A percentile compares a stretch with the other conserved stretches of the same genome.
phyloP scores from a whole-genome alignment of 1,139 yeast genomes.

The Hemisphaericaspora xylofermentans region DNA sequence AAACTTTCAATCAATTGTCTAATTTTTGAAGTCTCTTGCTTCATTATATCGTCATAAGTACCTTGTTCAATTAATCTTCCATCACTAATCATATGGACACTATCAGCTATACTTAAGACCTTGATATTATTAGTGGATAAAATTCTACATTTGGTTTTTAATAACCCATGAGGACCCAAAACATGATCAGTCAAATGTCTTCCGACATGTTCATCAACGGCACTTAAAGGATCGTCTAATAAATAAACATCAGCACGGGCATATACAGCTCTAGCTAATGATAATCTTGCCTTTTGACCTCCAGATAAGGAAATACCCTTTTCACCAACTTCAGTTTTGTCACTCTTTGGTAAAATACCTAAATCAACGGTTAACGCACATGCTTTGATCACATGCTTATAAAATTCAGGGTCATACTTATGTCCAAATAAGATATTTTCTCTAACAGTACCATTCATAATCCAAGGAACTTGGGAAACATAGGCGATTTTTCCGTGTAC shows the following conservation, averaged over 20 bases:
- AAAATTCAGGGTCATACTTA: slow-evolving; percentile 27
- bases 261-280: slow-evolving; percentile 41
- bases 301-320: slow-evolving; percentile 43
- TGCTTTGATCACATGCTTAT: slow-evolving; percentile 31
- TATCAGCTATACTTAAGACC: slow-evolving; percentile 76
- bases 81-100: slow-evolving; percentile 67
- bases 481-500: slow-evolving; percentile 84
- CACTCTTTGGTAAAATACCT: slow-evolving; percentile 36
- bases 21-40: slow-evolving; percentile 54
- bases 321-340: slow-evolving; percentile 41
- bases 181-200: slow-evolving; percentile 32
- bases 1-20: slow-evolving; percentile 69
- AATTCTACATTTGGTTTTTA: slow-evolving; percentile 72
- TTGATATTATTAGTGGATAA: slow-evolving; percentile 89
- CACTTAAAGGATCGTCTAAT: slow-evolving; percentile 36
- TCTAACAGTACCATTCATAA: slow-evolving; percentile 37
- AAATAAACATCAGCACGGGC: slow-evolving; percentile 38
- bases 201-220: slow-evolving; percentile 40
- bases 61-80: slow-evolving; percentile 85
- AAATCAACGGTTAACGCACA: slow-evolving; percentile 40
- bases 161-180: slow-evolving; percentile 80
- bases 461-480: slow-evolving; percentile 89
- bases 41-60: slow-evolving; percentile 56
- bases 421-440: slow-evolving; percentile 42
- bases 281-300: slow-evolving; percentile 41